phyloP scores from a whole-genome alignment of 805 yeast genomes.

The Komagataella phaffii region DNA sequence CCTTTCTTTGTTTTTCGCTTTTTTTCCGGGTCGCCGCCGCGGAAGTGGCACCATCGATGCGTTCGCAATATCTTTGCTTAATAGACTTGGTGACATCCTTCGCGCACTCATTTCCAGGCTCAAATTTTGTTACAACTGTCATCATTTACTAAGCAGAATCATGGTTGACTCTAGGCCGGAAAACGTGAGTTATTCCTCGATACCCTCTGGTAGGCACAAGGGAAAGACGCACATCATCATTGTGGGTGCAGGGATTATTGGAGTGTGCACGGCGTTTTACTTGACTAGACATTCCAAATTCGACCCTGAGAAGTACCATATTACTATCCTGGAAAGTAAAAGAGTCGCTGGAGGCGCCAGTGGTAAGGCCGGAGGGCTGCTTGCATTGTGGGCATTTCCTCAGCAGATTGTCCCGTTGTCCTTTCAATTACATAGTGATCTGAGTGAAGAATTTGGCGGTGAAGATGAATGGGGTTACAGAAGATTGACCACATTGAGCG shows the following conservation, averaged over 20 bases:
- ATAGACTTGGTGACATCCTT: neutral
- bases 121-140: neutral
- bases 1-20: no score
- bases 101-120: neutral
- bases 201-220: conserved; percentile 33
- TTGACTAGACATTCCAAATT: conserved; percentile 73
- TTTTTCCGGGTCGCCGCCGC: neutral
- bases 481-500: conserved; percentile 69
- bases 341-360: conserved; percentile 96
- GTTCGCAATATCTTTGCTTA: neutral
- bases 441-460: conserved; percentile 73
- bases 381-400: conserved; percentile 96
- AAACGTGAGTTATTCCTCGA: conserved; percentile 12
- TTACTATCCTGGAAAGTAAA: conserved; percentile 77
- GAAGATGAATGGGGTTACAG: conserved; percentile 87
- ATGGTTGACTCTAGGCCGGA: neutral
- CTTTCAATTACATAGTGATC: conserved; percentile 72
- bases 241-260: conserved; percentile 93
- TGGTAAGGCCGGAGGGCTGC: conserved; percentile 93
- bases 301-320: conserved; percentile 59
- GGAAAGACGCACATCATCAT: conserved; percentile 69
- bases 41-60: neutral
- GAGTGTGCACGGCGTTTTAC: conserved; percentile 89
- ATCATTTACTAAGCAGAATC: neutral
- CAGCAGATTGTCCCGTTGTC: conserved; percentile 84